A percentile compares a stretch with the other conserved stretches of the same genome.
These are phyloP conservation scores for Coemansia sp. DNA, from an alignment of 192 early-diverging fungal genomes.

Conservation along the genomic window DNA sequence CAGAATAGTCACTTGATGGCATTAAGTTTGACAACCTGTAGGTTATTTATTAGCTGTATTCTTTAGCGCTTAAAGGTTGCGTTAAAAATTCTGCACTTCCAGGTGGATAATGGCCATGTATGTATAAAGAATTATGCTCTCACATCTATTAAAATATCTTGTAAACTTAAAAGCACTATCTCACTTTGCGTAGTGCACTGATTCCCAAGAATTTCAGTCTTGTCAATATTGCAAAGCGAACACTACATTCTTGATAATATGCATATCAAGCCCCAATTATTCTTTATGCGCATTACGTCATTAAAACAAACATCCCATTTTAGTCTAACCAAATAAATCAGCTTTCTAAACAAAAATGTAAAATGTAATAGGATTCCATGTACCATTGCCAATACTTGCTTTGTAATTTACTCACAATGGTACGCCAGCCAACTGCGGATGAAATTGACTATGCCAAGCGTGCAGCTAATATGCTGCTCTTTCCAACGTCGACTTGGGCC, in stretches of 20 bases:
- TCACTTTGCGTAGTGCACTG: background rate
- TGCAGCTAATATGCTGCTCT: constrained; percentile 26
- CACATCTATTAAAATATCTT: background rate
- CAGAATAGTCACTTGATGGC: no score
- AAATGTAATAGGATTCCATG: background rate
- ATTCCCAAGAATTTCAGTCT: background rate
- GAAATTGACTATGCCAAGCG: constrained; percentile 22
- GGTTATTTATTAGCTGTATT: no score
- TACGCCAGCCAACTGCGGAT: constrained; percentile 1
- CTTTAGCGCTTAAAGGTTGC: no score
- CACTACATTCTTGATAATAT: background rate
- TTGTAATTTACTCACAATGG: constrained; percentile 1
- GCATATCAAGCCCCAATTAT: no score
- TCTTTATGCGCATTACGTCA: background rate
- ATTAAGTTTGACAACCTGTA: no score
- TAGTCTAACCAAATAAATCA: background rate
- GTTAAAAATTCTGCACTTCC: no score
- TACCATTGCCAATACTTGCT: background rate
- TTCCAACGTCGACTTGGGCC: constrained; percentile 41
- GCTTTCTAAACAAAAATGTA: background rate
- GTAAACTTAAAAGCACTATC: background rate
- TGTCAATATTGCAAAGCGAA: background rate
- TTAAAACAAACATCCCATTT: background rate
- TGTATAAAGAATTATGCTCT: no score
- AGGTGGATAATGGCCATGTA: no score